Percentiles rank a stretch among this genome's conserved stretches.
These are phyloP conservation scores for Leccinum aurantiacum DNA, from an alignment of 768 basidiomycete species.

Conservation along the genomic window DNA sequence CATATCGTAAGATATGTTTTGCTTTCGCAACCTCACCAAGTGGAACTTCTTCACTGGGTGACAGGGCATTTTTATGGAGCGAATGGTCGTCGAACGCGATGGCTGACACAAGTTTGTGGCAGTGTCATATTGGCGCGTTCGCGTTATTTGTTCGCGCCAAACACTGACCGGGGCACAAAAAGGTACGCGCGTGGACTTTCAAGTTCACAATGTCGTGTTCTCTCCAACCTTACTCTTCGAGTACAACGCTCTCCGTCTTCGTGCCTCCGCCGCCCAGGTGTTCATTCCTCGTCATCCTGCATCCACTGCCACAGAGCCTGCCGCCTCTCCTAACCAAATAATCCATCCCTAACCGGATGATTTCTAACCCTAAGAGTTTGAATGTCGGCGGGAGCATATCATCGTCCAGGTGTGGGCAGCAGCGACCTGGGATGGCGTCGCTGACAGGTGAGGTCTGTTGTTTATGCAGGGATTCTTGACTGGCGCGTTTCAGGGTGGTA, in stretches of 20 bases:
- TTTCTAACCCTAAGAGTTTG: slow-evolving; percentile 61
- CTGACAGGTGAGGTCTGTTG: slow-evolving; percentile 15
- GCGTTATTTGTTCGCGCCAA: slow-evolving; percentile 26
- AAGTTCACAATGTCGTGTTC: not conserved
- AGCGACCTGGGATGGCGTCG: slow-evolving; percentile 23
- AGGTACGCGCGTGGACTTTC: not conserved
- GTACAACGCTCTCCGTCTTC: slow-evolving; percentile 19
- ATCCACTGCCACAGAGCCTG: slow-evolving; percentile 31
- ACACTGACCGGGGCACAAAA: slow-evolving; percentile 17
- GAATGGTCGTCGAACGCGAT: too few species aligned
- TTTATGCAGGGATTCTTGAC: slow-evolving; percentile 5
- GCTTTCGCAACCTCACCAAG: too few species aligned
- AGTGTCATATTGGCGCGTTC: not conserved
- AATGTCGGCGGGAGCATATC: slow-evolving; percentile 34
- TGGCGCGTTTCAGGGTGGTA: slow-evolving; percentile 14
- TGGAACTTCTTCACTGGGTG: too few species aligned
- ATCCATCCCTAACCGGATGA: slow-evolving; percentile 48
- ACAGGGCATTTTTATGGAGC: too few species aligned
- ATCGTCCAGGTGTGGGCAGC: slow-evolving; percentile 25
- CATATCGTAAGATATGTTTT: too few species aligned
- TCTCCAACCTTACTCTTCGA: slow-evolving; percentile 8
- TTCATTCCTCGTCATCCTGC: slow-evolving; percentile 33
- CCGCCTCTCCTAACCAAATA: slow-evolving; percentile 50
- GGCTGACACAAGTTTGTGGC: too few species aligned
- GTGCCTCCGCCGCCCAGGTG: slow-evolving; percentile 50